A percentile compares a stretch with the other conserved stretches of the same genome.
Conservation (phyloP, 495 filamentous ascomycete genomes). For the Xylaria castorea region DNA sequence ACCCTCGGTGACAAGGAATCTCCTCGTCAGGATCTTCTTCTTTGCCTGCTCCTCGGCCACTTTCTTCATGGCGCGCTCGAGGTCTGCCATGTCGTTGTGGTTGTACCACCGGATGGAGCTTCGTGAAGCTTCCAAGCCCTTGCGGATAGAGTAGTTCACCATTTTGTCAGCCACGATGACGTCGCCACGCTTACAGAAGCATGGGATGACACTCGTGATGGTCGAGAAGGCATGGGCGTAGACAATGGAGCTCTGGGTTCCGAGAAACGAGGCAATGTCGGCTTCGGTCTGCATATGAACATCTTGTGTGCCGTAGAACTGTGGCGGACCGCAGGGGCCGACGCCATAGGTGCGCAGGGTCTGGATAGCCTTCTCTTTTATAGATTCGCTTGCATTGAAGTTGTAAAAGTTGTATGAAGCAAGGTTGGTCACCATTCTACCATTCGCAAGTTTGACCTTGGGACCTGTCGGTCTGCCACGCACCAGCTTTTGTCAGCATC, state of each 20-base stretch:
- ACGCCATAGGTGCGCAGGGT: slow-evolving; percentile 95
- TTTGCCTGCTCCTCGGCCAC: slow-evolving; percentile 84
- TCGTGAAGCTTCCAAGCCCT: slow-evolving; percentile 90
- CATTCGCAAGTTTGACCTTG: slow-evolving; percentile 86
- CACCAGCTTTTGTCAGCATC: slow-evolving; percentile 14
- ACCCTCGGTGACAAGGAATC: slow-evolving; percentile 97
- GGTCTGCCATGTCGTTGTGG: slow-evolving; percentile 93
- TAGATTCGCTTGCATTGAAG: slow-evolving; percentile 84
- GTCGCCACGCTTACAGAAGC: slow-evolving; percentile 96
- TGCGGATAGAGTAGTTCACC: slow-evolving; percentile 91
- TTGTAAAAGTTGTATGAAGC: slow-evolving; percentile 98
- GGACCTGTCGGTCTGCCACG: slow-evolving; percentile 78
- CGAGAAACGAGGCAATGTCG: slow-evolving; percentile 88
- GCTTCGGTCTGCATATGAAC: slow-evolving; percentile 97
- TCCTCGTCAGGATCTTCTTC: slow-evolving; percentile 82
- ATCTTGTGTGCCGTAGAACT: slow-evolving; percentile 98
- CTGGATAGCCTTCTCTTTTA: slow-evolving; percentile 94
- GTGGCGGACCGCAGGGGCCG: slow-evolving; percentile 92
- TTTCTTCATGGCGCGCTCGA: slow-evolving; percentile 84
- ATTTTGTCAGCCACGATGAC: slow-evolving; percentile 98
- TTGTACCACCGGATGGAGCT: slow-evolving; percentile 93
- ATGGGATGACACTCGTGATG: slow-evolving; percentile 90
- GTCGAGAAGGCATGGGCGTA: slow-evolving; percentile 96
- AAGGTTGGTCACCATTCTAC: slow-evolving; percentile 88
- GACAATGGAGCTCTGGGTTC: slow-evolving; percentile 85